These are phyloP conservation scores for Lipomyces chichibuensis DNA, from an alignment of 805 yeast species.

Conservation along the genomic window DNA sequence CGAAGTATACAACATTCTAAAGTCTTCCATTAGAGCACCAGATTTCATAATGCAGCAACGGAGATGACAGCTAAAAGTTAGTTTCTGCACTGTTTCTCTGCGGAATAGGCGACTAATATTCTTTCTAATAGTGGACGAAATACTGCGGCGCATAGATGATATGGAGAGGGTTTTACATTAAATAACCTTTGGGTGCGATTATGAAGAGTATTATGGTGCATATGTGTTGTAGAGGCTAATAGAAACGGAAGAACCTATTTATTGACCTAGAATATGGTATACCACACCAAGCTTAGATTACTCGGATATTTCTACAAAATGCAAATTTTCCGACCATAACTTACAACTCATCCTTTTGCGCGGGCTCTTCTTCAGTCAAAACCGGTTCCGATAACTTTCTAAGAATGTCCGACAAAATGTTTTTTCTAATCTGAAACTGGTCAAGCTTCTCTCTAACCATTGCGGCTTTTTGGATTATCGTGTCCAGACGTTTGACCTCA, in stretches of 20 bases:
- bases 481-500: slow-evolving; percentile 54
- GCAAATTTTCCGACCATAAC: neutral
- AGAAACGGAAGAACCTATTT: neutral
- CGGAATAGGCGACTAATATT: neutral
- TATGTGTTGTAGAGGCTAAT: neutral
- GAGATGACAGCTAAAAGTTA: slow-evolving; percentile 25
- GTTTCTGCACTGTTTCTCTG: neutral
- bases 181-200: neutral
- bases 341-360: slow-evolving; percentile 26
- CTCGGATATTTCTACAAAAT: neutral
- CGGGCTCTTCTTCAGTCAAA: slow-evolving; percentile 1
- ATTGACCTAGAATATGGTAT: neutral
- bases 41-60: slow-evolving; percentile 11
- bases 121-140: slow-evolving; percentile 20
- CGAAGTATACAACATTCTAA: neutral
- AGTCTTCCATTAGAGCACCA: neutral
- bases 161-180: slow-evolving; percentile 15
- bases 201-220: neutral
- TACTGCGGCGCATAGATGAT: slow-evolving; percentile 25
- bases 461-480: slow-evolving; percentile 47
- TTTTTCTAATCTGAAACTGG: slow-evolving; percentile 55
- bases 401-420: slow-evolving; percentile 50
- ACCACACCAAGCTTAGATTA: neutral
- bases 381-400: slow-evolving; percentile 10
- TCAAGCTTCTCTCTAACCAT: slow-evolving; percentile 53